Percentiles rank a stretch among this genome's conserved stretches.
Evolutionary conservation across 129 eudicot species (phyloP).

Genomic region (Lonicera japonica): DNA sequence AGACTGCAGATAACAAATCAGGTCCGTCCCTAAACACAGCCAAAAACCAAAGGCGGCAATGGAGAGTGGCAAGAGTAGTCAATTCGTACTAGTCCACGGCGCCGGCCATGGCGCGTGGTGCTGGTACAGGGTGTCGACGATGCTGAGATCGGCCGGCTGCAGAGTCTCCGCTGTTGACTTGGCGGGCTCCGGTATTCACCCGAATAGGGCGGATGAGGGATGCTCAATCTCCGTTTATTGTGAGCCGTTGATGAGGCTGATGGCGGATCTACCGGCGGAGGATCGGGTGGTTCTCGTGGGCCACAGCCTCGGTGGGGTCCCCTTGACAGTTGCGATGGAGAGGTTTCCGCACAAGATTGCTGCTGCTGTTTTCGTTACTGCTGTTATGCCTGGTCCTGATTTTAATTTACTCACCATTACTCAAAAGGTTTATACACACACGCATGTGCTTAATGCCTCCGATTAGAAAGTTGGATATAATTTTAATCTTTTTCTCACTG

Average conservation of each 20-base stretch:
- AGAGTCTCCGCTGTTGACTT: slow-evolving; percentile 21
- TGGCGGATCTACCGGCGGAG: background rate
- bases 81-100: slow-evolving; percentile 32
- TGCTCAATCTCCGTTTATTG: background rate
- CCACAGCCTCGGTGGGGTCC: slow-evolving; percentile 15
- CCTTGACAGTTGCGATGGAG: slow-evolving; percentile 13
- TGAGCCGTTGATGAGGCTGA: slow-evolving; percentile 12
- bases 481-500: no score
- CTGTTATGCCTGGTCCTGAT: slow-evolving; percentile 6
- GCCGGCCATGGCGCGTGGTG: slow-evolving; percentile 39
- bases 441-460: no score
- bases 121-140: slow-evolving; percentile 33
- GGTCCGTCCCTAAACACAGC: no score
- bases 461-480: no score
- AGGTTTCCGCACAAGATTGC: slow-evolving; percentile 5
- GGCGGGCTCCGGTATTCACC: slow-evolving; percentile 18
- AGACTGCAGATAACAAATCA: no score
- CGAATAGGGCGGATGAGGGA: slow-evolving; percentile 2
- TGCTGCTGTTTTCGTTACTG: slow-evolving; percentile 8
- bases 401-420: background rate
- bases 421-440: background rate
- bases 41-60: no score
- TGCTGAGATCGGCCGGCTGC: slow-evolving; percentile 15
- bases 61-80: background rate
- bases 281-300: slow-evolving; percentile 17